These are phyloP conservation scores for Colletotrichum sansevieriae DNA, from an alignment of 2,329 filamentous ascomycete species.

Conservation along the genomic window DNA sequence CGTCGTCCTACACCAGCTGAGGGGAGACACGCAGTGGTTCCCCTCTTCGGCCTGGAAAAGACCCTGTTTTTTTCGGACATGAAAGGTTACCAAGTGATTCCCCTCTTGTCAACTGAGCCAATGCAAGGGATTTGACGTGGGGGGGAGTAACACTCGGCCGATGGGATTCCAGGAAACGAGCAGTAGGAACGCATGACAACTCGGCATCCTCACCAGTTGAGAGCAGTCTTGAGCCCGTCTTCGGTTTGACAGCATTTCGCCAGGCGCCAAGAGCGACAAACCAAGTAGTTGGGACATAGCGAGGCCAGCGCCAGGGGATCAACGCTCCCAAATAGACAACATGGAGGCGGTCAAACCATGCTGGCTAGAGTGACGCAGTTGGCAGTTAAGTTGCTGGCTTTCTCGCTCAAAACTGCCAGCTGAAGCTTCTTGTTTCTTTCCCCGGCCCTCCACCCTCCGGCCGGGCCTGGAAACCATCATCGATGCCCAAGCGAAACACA, in stretches of 20 bases:
- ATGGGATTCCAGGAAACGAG: background rate
- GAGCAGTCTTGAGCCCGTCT: constrained; percentile 22
- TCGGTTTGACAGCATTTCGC: constrained; percentile 34
- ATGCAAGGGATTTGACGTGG: constrained; percentile 17
- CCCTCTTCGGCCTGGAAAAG: background rate
- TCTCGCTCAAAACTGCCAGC: constrained; percentile 14
- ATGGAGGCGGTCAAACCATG: constrained; percentile 29
- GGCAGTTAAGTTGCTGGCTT: background rate
- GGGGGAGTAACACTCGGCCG: constrained; percentile 1
- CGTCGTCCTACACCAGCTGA: constrained; percentile 8
- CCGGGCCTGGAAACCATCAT: constrained; percentile 31
- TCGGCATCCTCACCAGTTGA: background rate
- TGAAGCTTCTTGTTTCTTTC: constrained; percentile 14
- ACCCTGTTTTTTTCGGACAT: too few species aligned
- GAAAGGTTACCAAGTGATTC: background rate
- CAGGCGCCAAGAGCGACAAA: constrained; percentile 38
- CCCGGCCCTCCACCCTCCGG: background rate
- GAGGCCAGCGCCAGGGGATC: constrained; percentile 28
- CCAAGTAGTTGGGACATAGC: constrained; percentile 37
- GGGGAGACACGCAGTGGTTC: constrained; percentile 3
- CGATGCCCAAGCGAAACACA: constrained; percentile 25
- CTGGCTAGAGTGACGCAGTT: constrained; percentile 12
- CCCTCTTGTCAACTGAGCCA: constrained; percentile 1
- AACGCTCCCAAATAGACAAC: constrained; percentile 18
- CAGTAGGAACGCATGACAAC: background rate